Percentiles rank a stretch among this genome's conserved stretches.
These are phyloP conservation scores for Bipolaris sorokiniana DNA, from an alignment of 2,329 filamentous ascomycete species.

Conservation along the genomic window DNA sequence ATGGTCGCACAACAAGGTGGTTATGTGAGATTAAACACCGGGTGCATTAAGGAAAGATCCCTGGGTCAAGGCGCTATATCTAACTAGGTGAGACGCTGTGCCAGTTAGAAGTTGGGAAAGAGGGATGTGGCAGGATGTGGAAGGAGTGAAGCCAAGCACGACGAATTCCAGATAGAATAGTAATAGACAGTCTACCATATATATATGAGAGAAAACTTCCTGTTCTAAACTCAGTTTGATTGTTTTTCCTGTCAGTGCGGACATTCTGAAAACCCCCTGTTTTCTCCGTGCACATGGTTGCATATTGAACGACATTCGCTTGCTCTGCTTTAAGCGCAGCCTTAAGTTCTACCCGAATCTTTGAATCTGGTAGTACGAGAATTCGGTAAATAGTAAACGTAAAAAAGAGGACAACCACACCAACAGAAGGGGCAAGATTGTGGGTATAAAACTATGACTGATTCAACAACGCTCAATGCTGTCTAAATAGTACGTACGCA, in stretches of 20 bases:
- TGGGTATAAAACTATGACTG: slow-evolving; percentile 5
- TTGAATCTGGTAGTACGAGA: background rate
- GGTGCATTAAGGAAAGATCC: no score
- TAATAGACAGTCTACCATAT: no score
- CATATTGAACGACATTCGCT: background rate
- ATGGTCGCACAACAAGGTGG: background rate
- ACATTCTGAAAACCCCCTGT: background rate
- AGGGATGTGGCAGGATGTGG: no score
- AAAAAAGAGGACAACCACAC: background rate
- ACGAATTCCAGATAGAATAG: no score
- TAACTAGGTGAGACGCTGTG: no score
- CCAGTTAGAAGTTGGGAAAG: no score
- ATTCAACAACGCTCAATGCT: background rate
- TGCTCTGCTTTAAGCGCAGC: background rate
- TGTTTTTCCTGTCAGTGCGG: background rate
- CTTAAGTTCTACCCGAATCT: background rate
- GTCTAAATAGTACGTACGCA: background rate
- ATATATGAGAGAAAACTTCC: background rate
- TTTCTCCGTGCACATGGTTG: background rate
- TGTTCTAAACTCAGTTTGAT: background rate
- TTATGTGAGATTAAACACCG: no score
- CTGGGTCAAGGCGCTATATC: no score
- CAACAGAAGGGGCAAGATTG: background rate
- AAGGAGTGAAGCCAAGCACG: no score
- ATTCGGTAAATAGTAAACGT: background rate